Percentiles rank a stretch among this genome's conserved stretches.
Evolutionary conservation across 2,329 filamentous ascomycete species (phyloP).

Genomic region (Sclerotinia subarctica): DNA sequence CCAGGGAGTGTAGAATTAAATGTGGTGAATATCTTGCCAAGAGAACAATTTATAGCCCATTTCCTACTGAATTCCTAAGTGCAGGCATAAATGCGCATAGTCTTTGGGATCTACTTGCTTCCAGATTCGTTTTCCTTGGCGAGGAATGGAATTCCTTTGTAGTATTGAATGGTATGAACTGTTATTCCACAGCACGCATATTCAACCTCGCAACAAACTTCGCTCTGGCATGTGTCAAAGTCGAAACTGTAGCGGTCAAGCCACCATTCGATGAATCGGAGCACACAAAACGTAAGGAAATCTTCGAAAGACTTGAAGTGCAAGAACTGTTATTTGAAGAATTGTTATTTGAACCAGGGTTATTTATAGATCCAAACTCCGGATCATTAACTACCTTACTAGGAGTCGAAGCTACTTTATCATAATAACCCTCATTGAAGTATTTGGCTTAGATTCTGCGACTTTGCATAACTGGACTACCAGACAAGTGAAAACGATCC

Average conservation of each 20-base stretch:
- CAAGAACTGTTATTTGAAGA: background rate
- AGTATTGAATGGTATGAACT: background rate
- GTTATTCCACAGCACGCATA: background rate
- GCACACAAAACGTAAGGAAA: background rate
- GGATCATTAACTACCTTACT: too few species aligned
- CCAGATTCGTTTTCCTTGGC: background rate
- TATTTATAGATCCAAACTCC: too few species aligned
- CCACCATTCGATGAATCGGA: background rate
- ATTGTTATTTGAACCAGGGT: too few species aligned
- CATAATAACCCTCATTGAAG: too few species aligned
- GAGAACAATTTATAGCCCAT: background rate
- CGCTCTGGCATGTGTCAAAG: background rate
- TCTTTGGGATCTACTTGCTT: background rate
- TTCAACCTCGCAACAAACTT: background rate
- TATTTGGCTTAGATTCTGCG: background rate
- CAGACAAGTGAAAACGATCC: slow-evolving; percentile 4
- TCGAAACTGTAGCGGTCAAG: background rate
- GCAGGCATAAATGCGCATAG: background rate
- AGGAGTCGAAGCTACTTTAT: too few species aligned
- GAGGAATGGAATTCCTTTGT: background rate
- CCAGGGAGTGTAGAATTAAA: background rate
- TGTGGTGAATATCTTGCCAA: background rate
- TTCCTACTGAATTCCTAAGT: background rate
- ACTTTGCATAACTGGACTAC: slow-evolving; percentile 13
- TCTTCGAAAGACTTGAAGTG: background rate